Percentiles rank a stretch among this genome's conserved stretches.
phyloP scores from a whole-genome alignment of 805 yeast genomes.

The Clavispora phyllophila region DNA sequence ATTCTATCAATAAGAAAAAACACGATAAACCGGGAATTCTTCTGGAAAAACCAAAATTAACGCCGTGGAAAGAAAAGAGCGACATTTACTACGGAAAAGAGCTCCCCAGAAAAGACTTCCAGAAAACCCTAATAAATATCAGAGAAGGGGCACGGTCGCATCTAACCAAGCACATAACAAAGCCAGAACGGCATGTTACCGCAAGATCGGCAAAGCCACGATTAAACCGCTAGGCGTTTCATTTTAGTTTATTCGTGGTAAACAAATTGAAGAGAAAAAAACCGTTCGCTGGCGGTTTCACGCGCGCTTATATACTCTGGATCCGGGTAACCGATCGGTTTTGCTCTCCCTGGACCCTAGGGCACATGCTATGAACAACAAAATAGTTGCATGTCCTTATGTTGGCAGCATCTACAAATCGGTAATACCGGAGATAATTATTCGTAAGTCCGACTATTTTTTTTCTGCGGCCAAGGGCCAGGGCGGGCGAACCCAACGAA shows the following conservation, averaged over 20 bases:
- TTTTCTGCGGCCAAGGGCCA: neutral
- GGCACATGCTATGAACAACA: too few relatives aligned
- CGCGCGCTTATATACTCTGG: conserved; percentile 2
- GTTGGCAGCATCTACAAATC: too few relatives aligned
- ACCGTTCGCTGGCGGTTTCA: neutral
- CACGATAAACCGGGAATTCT: conserved; percentile 45
- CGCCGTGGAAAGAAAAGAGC: conserved; percentile 25
- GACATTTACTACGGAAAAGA: conserved; percentile 7
- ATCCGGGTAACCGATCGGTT: conserved; percentile 17
- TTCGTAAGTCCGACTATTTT: neutral
- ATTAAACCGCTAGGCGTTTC: conserved; percentile 26
- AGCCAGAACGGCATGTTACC: conserved; percentile 22
- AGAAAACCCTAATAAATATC: neutral
- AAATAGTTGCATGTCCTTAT: too few relatives aligned
- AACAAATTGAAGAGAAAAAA: conserved; percentile 18
- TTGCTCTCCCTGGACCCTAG: neutral
- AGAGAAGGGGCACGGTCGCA: conserved; percentile 14
- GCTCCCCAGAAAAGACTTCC: neutral
- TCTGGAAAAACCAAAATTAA: conserved; percentile 34
- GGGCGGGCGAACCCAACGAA: conserved; percentile 1
- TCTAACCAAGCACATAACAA: conserved; percentile 10
- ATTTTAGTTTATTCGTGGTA: conserved; percentile 27
- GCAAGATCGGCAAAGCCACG: conserved; percentile 17
- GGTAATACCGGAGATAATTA: too few relatives aligned
- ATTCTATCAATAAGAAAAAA: conserved; percentile 34